These are phyloP conservation scores for Aphanomyces stellatus DNA, from an alignment of 352 stramenopile species.

Conservation along the genomic window DNA sequence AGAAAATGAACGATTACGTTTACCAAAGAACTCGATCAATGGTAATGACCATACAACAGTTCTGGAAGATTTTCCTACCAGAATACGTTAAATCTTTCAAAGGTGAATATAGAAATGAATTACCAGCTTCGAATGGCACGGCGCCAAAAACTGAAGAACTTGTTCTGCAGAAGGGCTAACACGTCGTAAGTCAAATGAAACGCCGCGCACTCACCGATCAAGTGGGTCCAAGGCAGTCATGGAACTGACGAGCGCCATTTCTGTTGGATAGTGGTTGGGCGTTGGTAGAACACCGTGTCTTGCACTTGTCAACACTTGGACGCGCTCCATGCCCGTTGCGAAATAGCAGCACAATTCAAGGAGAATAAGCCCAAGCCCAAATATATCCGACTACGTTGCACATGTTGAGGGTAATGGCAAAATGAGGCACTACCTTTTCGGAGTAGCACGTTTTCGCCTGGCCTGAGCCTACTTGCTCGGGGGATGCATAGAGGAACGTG, in stretches of 20 bases:
- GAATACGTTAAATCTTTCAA: no score
- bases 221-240: conserved; percentile 70
- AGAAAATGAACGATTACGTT: no score
- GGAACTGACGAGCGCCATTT: conserved; percentile 62
- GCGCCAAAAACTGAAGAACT: no score
- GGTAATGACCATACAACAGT: no score
- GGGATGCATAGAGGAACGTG: conserved; percentile 80
- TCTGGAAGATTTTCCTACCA: no score
- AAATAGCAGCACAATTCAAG: conserved; percentile 78
- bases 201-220: conserved; percentile 27
- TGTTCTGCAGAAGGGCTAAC: neutral
- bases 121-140: no score
- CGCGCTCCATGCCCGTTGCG: conserved; percentile 79
- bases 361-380: conserved; percentile 72
- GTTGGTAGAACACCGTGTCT: conserved; percentile 72
- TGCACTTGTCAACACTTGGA: conserved; percentile 68
- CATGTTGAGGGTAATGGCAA: conserved; percentile 33
- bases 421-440: conserved; percentile 35
- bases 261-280: conserved; percentile 48
- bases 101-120: no score
- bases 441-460: conserved; percentile 33
- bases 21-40: no score
- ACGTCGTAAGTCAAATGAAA: neutral
- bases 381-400: conserved; percentile 80
- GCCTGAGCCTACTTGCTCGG: conserved; percentile 59